Base-by-base conservation (phyloP, 192 early-diverging fungal genomes). In the Umbelopsis vinacea region DNA sequence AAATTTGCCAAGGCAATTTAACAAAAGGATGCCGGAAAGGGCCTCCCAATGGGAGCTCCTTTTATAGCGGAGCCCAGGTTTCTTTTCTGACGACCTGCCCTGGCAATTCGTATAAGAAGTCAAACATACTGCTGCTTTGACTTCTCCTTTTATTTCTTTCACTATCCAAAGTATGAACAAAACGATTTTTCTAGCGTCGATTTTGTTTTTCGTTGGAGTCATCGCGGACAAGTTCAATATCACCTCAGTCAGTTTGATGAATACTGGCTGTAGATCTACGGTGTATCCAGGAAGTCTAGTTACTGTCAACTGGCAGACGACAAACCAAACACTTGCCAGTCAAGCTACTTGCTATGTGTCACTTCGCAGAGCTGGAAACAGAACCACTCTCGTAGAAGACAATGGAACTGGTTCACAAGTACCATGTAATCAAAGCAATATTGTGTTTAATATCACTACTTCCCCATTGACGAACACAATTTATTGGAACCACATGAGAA, bases 211-310 rank as follows among this genome's bases (percentile, higher is more conserved):
- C 19, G 19, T 50, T 50, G 48, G 48, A 21, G 48, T 21, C 6
- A 50, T 50, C 4, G 48, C 48, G 19, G 48, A 50, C 48, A 50
- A 50, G n/a, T 50, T 50, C 17, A 50, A 50, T 50, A 50, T 50
- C 48, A 50, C 48, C 17, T n/a, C 19, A 17, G 48, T 50, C 48
- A 50, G n/a, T 6, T 17, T 50, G 19, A 50, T 8, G 11, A 50
- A 50, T 50, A 6, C 19, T 50, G 48, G 48, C 15, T 50, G 48
- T 50, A 15, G 15, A 8, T 17, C 48, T 6, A 50, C 48, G 0
- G 7, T 50, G 19, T 19, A 15, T 50, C 48, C 48, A 17, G 48
- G 48, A 6, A 15, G 48, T 50, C 48, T 15, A 19, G n/a, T 50
- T 15, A 21, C 7, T 19, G n/a, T 50, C 48, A 21, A 5, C 6